Conservation (phyloP, 1,139 yeast genomes). For the Lodderomyces beijingensis region DNA sequence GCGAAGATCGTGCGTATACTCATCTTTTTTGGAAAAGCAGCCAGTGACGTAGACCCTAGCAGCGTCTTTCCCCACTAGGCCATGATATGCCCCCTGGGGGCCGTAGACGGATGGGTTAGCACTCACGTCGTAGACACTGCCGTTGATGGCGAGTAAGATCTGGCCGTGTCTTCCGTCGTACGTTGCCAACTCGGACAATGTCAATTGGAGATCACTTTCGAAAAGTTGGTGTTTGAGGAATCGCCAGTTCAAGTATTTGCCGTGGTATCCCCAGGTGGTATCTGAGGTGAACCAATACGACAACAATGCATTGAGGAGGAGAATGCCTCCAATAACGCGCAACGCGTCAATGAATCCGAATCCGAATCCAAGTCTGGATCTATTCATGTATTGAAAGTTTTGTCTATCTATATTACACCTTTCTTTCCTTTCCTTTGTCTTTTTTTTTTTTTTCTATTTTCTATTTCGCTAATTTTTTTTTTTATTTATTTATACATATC, state of each 20-base stretch:
- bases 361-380: constrained; percentile 4
- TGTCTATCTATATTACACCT: neutral
- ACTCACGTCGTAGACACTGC: constrained; percentile 68
- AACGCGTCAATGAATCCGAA: constrained; percentile 31
- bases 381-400: constrained; percentile 1
- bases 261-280: constrained; percentile 52
- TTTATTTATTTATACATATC: neutral
- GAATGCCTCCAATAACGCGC: constrained; percentile 44
- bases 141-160: constrained; percentile 61
- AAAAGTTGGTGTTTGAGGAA: constrained; percentile 30
- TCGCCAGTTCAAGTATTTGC: constrained; percentile 45
- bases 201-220: constrained; percentile 24
- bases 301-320: constrained; percentile 43
- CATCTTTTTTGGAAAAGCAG: constrained; percentile 55
- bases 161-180: constrained; percentile 61
- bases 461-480: constrained; percentile 2
- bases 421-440: neutral
- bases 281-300: constrained; percentile 51
- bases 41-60: constrained; percentile 79
- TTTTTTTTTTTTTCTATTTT: constrained; percentile 1
- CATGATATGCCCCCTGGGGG: constrained; percentile 57
- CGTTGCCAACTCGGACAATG: constrained; percentile 43
- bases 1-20: constrained; percentile 64
- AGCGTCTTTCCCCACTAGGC: constrained; percentile 65
- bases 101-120: constrained; percentile 56